phyloP scores from a whole-genome alignment of 169 alveolate genomes.

The Perkinsus marinus region DNA sequence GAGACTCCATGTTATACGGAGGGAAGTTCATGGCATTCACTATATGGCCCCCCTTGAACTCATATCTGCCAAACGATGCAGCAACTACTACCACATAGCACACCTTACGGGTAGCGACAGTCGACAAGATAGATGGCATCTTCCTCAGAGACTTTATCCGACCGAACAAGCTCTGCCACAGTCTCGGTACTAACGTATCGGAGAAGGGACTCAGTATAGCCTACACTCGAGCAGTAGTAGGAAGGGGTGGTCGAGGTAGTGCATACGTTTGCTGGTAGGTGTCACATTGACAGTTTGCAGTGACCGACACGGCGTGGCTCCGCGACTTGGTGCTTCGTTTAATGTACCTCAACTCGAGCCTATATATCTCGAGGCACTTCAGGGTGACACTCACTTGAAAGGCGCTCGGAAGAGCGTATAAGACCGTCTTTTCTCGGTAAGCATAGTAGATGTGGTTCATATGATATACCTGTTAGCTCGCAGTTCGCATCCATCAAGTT shows the following conservation, averaged over 20 bases:
- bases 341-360: background rate
- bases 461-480: background rate
- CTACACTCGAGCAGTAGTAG: background rate
- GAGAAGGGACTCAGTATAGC: background rate
- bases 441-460: background rate
- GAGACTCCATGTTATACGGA: background rate
- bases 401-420: background rate
- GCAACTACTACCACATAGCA: background rate
- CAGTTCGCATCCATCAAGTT: background rate
- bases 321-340: background rate
- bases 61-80: background rate
- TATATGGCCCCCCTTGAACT: conserved; percentile 19
- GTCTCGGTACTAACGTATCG: background rate
- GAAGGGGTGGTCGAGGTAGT: background rate
- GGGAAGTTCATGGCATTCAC: background rate
- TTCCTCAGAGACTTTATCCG: background rate
- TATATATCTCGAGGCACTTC: background rate
- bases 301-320: background rate
- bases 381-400: background rate
- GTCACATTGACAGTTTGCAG: background rate
- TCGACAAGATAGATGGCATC: background rate
- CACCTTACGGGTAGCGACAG: background rate
- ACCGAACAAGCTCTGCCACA: background rate
- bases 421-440: background rate
- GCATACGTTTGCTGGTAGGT: background rate